Percentiles rank a stretch among this genome's conserved stretches.
Conservation (phyloP, 345 rosid species). For the Salix purpurea region DNA sequence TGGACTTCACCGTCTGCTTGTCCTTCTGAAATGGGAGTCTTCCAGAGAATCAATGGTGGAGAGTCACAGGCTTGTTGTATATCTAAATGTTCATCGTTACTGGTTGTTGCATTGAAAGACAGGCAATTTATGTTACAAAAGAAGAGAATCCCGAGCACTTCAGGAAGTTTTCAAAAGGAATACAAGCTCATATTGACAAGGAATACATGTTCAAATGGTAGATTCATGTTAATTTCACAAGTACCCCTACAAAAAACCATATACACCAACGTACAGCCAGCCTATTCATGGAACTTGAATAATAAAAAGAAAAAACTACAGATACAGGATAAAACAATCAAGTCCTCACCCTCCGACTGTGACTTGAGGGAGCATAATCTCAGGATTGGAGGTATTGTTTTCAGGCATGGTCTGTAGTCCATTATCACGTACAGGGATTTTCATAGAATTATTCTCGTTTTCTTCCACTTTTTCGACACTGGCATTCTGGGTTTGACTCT, state of each 20-base stretch:
- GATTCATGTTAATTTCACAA: constrained; percentile 18
- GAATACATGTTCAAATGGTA: background rate
- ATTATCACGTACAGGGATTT: constrained; percentile 25
- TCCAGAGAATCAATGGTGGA: no score
- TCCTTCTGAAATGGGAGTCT: no score
- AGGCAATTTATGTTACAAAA: background rate
- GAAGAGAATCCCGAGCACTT: background rate
- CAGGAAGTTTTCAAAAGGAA: constrained; percentile 11
- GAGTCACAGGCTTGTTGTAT: background rate
- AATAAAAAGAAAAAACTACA: background rate
- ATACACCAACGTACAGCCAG: constrained; percentile 20
- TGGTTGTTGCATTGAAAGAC: background rate
- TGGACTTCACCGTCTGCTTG: background rate
- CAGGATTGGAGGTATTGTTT: constrained; percentile 34
- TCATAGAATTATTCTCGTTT: constrained; percentile 24
- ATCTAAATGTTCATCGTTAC: background rate
- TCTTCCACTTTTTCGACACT: constrained; percentile 30
- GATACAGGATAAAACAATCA: constrained; percentile 15
- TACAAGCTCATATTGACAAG: constrained; percentile 21
- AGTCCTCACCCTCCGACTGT: constrained; percentile 54
- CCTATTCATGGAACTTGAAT: constrained; percentile 31
- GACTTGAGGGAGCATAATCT: constrained; percentile 52
- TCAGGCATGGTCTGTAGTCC: constrained; percentile 12
- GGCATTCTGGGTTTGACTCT: constrained; percentile 19
- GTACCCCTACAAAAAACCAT: constrained; percentile 20